Evolutionary conservation across 805 yeast genomes (phyloP), one percentile per base, ranked within the genome.

Genomic region (Ogataea haglerorum): DNA sequence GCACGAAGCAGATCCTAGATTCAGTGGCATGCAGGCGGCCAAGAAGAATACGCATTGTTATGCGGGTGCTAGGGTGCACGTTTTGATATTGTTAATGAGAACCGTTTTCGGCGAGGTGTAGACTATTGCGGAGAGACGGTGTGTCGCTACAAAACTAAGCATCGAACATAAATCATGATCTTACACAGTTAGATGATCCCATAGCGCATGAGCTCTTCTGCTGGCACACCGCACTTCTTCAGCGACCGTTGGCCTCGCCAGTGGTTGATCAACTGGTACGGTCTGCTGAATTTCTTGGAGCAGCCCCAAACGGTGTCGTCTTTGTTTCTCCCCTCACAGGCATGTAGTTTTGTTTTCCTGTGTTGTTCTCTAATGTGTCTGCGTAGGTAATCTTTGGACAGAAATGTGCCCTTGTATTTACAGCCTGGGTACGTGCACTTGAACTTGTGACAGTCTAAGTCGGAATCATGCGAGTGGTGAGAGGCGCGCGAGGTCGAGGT

Each of bases 191-290:
- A 41, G 9, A 43, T 5, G 28, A 54, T 53, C 18, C 56, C 57
- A 32, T 46, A 48, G 31, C 52, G 51, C 21, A 36, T 30, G 27
- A 56, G 46, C 32, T 52, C 55, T 6, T 38, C 35, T 13, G 38
- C 40, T 2, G 65, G 65, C 30, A 61, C 64, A 13, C 52, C 46
- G 34, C 65, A 61, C 14, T 53, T 42, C 29, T 53, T 52, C 12
- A 60, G 34, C 4, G 64, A 60, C 16, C 64, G 43, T 30, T 57
- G 57, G 6, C 63, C 64, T 15, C 50, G 45, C 65, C 65, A 61
- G 41, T 61, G 65, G 38, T 61, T 60, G 8, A 60, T 58, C 24
- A 61, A 35, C 39, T 61, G 65, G 36, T 61, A 61, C 5, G 65
- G 65, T 36, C 65, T 43, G 38, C 57, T 59, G 38, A 61, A 61